Base-by-base conservation (phyloP, 2,329 filamentous ascomycete genomes). In the Apiospora pterosperma region DNA sequence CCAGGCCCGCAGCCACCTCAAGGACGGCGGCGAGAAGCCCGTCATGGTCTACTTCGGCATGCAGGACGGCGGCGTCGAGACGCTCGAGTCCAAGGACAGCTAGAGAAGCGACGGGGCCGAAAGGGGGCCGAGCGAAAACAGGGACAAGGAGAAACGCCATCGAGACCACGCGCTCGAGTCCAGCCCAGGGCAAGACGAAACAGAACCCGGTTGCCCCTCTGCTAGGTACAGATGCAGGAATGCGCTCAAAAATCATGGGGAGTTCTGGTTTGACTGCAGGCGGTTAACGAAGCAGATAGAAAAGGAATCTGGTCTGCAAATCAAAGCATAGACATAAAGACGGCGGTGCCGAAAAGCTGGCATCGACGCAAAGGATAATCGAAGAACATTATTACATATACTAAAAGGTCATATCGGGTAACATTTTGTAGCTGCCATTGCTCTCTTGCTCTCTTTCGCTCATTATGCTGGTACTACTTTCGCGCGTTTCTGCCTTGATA, bases 11-110 rank as follows among this genome's bases (percentile, higher is more conserved):
- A 70, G 71, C 38, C 65, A 84, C 63, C 81, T 84, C 65, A 84
- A 88, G 68, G 10, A 34, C 7, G 79, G 83, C 73, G 93, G 92
- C 0, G 93, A 97, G 80, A 97, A 95, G 80, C 96, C 96, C 0
- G 85, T 97, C 14, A 93, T 93, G 34, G 94, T 93, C 28, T 99
- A 98, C 80, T 99, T 98, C 79, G 96, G 96, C 39, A 92, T 96
- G 88, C 86, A 90, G 55, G 91, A 92, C 73, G 92, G 92, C 4
- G 83, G 81, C 12, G 89, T 92, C 16, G 80, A 89, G 72, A 76
- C 69, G 3, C 64, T 71, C 44, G 72, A 68, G 58, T 14, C 34
- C 8, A 60, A 16, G 5, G 36, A 16, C n/a, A 7, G 16, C 16
- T 11, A 60, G n/a, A 28, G 21, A 2, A 28, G 23, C 19, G 25